Percentiles rank a stretch among this genome's conserved stretches.
These are phyloP conservation scores for Bonia amplexicaulis DNA, from an alignment of 176 grass and related monocot genomes.

Conservation along the genomic window DNA sequence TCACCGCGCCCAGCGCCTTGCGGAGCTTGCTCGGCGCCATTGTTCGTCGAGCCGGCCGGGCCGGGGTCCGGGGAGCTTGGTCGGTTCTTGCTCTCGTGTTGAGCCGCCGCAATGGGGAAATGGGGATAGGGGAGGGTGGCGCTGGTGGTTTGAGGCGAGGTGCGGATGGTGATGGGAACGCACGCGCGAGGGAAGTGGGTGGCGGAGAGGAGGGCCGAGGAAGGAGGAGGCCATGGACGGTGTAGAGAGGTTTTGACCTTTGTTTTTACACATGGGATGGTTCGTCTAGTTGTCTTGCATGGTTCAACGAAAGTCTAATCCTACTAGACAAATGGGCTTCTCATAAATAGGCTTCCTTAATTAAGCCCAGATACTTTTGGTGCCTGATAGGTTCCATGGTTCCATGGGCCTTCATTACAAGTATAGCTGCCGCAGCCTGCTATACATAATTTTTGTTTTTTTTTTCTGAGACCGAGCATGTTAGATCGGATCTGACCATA, in stretches of 20 bases:
- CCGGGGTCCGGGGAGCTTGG: neutral
- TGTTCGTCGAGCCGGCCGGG: neutral
- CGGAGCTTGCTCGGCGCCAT: conserved; percentile 84
- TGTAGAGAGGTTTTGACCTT: neutral
- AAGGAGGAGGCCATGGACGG: conserved; percentile 28
- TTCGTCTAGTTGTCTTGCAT: neutral
- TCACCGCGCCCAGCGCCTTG: conserved; percentile 73
- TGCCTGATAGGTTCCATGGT: neutral
- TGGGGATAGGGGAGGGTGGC: neutral
- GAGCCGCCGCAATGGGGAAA: neutral
- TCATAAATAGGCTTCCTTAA: neutral
- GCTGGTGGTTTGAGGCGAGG: neutral
- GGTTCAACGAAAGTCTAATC: neutral
- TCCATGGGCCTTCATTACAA: neutral
- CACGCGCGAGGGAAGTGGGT: conserved; percentile 26
- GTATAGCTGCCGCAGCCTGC: neutral
- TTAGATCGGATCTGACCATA: no score
- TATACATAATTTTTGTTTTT: no score
- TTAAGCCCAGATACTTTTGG: neutral
- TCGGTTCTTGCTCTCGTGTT: neutral
- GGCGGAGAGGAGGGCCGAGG: conserved; percentile 21
- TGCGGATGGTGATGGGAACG: conserved; percentile 12
- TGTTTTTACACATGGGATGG: neutral
- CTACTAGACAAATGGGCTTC: neutral
- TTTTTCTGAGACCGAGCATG: no score